Conservation (phyloP, 352 stramenopile species). For the Phytopythium chamaehyphon region DNA sequence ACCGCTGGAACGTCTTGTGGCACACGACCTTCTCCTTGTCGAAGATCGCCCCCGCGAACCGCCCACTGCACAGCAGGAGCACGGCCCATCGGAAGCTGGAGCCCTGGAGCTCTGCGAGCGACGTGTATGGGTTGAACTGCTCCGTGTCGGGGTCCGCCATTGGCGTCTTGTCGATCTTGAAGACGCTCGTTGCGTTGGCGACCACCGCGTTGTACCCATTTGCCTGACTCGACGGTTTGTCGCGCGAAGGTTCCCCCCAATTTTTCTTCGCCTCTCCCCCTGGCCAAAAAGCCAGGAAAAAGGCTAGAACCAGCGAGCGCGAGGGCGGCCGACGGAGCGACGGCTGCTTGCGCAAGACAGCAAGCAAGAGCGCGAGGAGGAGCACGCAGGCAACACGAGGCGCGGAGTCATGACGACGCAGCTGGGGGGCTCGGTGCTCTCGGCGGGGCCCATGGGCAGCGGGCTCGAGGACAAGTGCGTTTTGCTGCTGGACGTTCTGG, state of each 20-base stretch:
- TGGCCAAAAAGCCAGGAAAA: neutral
- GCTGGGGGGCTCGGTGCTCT: conserved; percentile 57
- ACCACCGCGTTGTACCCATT: no score
- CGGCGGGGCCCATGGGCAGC: conserved; percentile 53
- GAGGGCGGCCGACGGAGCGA: neutral
- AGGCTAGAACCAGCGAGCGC: neutral
- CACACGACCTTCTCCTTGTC: conserved; percentile 83
- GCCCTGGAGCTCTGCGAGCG: conserved; percentile 39
- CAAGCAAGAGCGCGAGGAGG: neutral
- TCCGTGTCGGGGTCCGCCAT: conserved; percentile 44
- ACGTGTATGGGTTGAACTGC: conserved; percentile 51
- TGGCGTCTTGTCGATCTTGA: conserved; percentile 80
- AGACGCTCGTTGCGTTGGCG: conserved; percentile 65
- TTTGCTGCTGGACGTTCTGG: neutral
- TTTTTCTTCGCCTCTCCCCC: conserved; percentile 1
- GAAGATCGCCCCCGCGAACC: conserved; percentile 91
- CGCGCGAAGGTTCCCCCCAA: no score
- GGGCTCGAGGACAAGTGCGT: conserved; percentile 49
- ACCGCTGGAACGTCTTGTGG: conserved; percentile 92
- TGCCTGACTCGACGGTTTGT: neutral
- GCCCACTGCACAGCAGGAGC: conserved; percentile 88
- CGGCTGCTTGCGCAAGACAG: neutral
- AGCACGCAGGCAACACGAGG: conserved; percentile 1
- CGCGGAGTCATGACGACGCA: conserved; percentile 26
- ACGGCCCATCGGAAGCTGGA: conserved; percentile 81